Conservation (phyloP, 192 early-diverging fungal species). For the Entomortierella beljakovae region DNA sequence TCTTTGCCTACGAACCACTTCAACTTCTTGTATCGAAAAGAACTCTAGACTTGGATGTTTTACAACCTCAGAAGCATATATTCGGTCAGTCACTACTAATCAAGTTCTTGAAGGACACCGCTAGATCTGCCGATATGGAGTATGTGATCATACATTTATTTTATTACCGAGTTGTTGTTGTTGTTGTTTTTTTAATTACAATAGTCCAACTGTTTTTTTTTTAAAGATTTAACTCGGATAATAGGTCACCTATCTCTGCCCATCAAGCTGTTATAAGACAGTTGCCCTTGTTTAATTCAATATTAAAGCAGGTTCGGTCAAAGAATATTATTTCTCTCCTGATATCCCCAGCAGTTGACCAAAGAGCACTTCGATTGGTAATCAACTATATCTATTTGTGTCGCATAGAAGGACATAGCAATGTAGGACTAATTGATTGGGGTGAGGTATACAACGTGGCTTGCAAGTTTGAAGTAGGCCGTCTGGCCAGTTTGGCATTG, state of each 20-base stretch:
- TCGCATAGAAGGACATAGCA: conserved; percentile 22
- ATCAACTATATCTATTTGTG: conserved; percentile 21
- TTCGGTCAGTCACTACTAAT: conserved; percentile 12
- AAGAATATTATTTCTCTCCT: not conserved
- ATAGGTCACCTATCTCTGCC: not conserved
- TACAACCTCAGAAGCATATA: not conserved
- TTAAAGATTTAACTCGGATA: too few species aligned
- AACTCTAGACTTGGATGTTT: not conserved
- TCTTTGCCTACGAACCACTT: not conserved
- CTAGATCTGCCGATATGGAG: not conserved
- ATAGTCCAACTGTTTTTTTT: too few species aligned
- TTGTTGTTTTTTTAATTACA: not conserved
- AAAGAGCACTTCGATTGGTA: conserved; percentile 1
- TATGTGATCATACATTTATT: not conserved
- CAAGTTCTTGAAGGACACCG: not conserved
- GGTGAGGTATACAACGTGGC: conserved; percentile 13
- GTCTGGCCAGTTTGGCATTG: not conserved
- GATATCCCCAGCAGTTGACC: conserved; percentile 3
- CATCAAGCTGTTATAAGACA: too few species aligned
- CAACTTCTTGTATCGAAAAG: not conserved
- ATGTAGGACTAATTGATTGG: conserved; percentile 15
- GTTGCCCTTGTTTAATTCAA: too few species aligned
- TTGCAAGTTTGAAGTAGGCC: not conserved
- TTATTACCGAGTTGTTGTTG: not conserved
- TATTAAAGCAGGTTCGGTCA: too few species aligned